These are phyloP conservation scores for Xylariaceae sp. DNA, from an alignment of 2,329 filamentous ascomycete species.

Conservation along the genomic window DNA sequence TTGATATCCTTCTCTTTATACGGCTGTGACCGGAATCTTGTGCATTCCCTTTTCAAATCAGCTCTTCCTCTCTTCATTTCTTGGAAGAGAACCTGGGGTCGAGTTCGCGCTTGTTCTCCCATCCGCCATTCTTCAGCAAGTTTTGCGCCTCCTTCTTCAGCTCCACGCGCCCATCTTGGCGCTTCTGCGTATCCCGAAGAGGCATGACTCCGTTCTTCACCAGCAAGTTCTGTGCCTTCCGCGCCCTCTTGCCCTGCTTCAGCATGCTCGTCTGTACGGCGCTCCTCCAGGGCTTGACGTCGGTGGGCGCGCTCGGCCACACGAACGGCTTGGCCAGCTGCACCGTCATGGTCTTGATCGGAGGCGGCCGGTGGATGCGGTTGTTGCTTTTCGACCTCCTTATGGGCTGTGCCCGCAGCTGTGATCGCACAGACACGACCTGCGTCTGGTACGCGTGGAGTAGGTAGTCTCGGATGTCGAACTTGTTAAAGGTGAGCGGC, in stretches of 20 bases:
- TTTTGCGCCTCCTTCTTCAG: conserved; percentile 53
- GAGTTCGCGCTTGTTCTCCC: conserved; percentile 46
- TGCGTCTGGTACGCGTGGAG: conserved; percentile 77
- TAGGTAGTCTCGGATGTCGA: conserved; percentile 94
- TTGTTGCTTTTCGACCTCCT: conserved; percentile 40
- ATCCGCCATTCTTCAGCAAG: conserved; percentile 55
- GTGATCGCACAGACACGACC: conserved; percentile 69
- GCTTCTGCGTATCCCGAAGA: conserved; percentile 37
- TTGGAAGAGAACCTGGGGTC: conserved; percentile 34
- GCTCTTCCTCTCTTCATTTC: not conserved
- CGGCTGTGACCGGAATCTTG: too few species aligned
- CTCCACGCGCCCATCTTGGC: conserved; percentile 36
- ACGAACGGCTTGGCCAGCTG: conserved; percentile 83
- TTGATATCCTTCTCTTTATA: not conserved
- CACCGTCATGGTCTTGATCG: conserved; percentile 90
- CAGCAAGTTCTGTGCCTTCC: not conserved
- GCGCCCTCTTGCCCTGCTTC: conserved; percentile 30
- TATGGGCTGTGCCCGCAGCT: conserved; percentile 64
- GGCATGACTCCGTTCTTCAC: conserved; percentile 32
- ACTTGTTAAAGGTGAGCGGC: conserved; percentile 88
- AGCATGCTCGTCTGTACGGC: conserved; percentile 35
- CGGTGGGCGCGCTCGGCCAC: conserved; percentile 68
- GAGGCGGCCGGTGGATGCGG: conserved; percentile 62
- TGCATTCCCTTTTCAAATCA: too few species aligned
- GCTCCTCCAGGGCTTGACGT: conserved; percentile 56